Evolutionary conservation across 140 eudicot species (phyloP), one percentile per base, ranked within the genome.

Genomic region (Cichorium intybus): DNA sequence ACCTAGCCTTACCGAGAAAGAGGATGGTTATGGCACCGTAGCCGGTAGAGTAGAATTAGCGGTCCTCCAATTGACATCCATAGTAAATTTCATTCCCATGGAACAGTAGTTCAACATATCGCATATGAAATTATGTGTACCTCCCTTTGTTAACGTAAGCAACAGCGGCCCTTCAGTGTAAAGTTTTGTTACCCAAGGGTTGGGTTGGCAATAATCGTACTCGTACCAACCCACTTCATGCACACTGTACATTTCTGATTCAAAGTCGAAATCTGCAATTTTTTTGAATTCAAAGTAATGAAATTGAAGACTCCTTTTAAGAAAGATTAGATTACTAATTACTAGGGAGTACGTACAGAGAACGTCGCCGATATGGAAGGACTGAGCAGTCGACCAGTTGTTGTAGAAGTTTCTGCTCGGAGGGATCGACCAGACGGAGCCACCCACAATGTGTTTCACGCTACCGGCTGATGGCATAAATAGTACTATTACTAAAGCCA

Each of bases 401-500:
- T 56, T 41, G 65, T 82, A 85, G 75, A 85, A 85, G 64, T 61
- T 34, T 7, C 57, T 54, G 63, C 75, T 73, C 0, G 78, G 77
- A 29, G 93, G 93, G 46, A 85, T 73, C 4, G 93, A 68, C 93
- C 88, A 85, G 23, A 79, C 18, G 6, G 78, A 73, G 56, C 72
- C 84, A 3, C 93, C 88, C 3, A 85, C 93, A 0, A 6, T 61
- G 77, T 80, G 71, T 34, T 17, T 60, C 7, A 37, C 48, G 45
- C 72, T 75, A 22, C 55, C 7, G 60, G 7, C 67, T 14, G 18
- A 9, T 3, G 54, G 10, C 10, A 61, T 33, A 8, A 46, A 56
- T 34, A 64, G 73, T 20, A 34, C 6, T 31, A 56, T 7, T 5
- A 16, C 21, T 21, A 24, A 22, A n/a, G 16, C 49, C 9, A 28